A percentile compares a stretch with the other conserved stretches of the same genome.
Evolutionary conservation across 345 rosid genomes (phyloP).

Genomic region (Eucalyptus curtisii): DNA sequence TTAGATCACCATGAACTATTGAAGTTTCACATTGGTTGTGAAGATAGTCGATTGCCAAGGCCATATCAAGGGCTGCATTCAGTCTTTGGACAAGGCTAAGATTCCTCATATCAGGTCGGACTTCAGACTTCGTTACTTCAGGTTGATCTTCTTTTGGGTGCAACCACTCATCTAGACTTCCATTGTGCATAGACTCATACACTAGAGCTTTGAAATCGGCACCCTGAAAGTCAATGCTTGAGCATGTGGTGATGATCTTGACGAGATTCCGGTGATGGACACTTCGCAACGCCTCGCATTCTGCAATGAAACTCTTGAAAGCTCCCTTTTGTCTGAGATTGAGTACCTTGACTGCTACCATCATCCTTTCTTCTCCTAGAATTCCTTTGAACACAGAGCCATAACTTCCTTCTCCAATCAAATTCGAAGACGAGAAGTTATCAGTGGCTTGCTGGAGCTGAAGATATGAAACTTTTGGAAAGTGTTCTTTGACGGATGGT

Average conservation of each 20-base stretch:
- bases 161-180: constrained; percentile 1
- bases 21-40: neutral
- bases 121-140: neutral
- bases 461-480: neutral
- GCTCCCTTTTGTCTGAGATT: constrained; percentile 23
- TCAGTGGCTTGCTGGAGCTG: neutral
- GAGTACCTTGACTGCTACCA: constrained; percentile 22
- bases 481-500: neutral
- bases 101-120: neutral
- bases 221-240: constrained; percentile 10
- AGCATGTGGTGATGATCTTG: constrained; percentile 18
- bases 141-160: neutral
- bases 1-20: constrained; percentile 2
- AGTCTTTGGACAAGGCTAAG: constrained; percentile 5
- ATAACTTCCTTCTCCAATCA: constrained; percentile 10
- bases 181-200: constrained; percentile 6
- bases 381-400: constrained; percentile 13
- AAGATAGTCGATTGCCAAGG: constrained; percentile 5
- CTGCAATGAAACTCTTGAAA: constrained; percentile 27
- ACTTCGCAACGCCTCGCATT: constrained; percentile 20
- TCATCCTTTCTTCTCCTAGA: neutral
- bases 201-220: constrained; percentile 10
- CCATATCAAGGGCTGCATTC: neutral
- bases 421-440: constrained; percentile 4
- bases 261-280: constrained; percentile 30